Evolutionary conservation across 495 filamentous ascomycete genomes (phyloP).

Genomic region (Tuber indicum): DNA sequence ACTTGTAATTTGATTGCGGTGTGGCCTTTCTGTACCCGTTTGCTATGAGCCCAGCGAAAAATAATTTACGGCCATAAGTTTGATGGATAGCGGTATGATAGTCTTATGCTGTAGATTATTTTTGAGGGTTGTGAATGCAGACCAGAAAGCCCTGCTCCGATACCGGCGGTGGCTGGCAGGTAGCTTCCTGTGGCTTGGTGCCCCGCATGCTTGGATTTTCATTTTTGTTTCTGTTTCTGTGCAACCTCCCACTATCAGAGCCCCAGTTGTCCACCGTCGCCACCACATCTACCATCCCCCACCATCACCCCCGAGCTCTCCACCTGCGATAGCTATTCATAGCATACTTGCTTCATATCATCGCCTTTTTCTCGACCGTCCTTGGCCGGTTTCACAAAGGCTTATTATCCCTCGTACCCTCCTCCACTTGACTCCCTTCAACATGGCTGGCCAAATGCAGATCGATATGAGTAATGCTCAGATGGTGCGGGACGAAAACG

Average conservation of each 20-base stretch:
- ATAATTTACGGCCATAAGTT: background rate
- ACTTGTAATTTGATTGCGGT: conserved; percentile 17
- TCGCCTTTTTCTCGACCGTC: background rate
- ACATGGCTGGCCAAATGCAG: conserved; percentile 41
- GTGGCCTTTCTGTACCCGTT: conserved; percentile 13
- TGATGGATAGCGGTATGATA: background rate
- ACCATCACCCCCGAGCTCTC: background rate
- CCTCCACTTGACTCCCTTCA: conserved; percentile 14
- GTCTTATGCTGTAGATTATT: background rate
- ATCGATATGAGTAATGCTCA: conserved; percentile 52
- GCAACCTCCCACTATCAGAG: background rate
- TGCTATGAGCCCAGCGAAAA: background rate
- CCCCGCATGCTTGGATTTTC: background rate
- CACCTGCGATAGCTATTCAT: background rate
- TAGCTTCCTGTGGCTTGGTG: background rate
- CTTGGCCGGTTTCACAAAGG: background rate
- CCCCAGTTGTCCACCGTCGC: background rate
- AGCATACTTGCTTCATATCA: background rate
- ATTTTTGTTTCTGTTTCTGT: background rate
- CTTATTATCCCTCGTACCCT: background rate
- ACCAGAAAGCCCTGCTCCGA: background rate
- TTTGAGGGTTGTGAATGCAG: background rate
- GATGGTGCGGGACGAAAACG: conserved; percentile 86
- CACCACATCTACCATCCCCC: background rate
- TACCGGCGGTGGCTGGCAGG: background rate